Evolutionary conservation across 2,329 filamentous ascomycete species (phyloP).

Genomic region (Fusarium tanahbumbuense): DNA sequence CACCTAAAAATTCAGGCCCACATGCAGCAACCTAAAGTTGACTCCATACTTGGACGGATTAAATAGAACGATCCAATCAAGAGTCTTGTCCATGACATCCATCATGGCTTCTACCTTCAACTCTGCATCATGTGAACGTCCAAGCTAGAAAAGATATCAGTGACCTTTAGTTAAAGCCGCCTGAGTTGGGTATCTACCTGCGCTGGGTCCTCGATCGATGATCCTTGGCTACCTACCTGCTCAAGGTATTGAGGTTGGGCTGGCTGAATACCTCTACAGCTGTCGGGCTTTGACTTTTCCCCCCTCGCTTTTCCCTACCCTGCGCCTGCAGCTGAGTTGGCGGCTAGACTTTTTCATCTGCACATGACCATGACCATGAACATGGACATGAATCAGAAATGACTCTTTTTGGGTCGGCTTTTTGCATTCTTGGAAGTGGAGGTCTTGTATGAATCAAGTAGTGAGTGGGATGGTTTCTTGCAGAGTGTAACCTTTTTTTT

Average conservation of each 20-base stretch:
- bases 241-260: not conserved
- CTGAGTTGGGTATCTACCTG: conserved; percentile 3
- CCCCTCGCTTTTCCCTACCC: conserved; percentile 13
- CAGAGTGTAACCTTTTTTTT: conserved; percentile 5
- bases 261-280: not conserved
- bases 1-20: conserved; percentile 7
- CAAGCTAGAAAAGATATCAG: conserved; percentile 6
- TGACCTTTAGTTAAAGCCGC: not conserved
- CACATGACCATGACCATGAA: conserved; percentile 35
- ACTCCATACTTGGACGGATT: conserved; percentile 6
- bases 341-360: conserved; percentile 28
- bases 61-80: conserved; percentile 10
- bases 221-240: conserved; percentile 8
- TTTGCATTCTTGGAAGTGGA: conserved; percentile 27
- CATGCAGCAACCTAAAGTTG: conserved; percentile 13
- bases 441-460: not conserved
- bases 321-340: conserved; percentile 25
- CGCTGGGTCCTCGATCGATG: conserved; percentile 26
- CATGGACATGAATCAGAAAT: conserved; percentile 8
- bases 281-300: not conserved
- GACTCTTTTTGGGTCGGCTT: conserved; percentile 15
- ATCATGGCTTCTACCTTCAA: conserved; percentile 14
- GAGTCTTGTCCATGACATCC: not conserved
- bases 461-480: conserved; percentile 8
- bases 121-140: conserved; percentile 25